phyloP scores from a whole-genome alignment of 2,329 filamentous ascomycete species.

The Colletotrichum acutatum region DNA sequence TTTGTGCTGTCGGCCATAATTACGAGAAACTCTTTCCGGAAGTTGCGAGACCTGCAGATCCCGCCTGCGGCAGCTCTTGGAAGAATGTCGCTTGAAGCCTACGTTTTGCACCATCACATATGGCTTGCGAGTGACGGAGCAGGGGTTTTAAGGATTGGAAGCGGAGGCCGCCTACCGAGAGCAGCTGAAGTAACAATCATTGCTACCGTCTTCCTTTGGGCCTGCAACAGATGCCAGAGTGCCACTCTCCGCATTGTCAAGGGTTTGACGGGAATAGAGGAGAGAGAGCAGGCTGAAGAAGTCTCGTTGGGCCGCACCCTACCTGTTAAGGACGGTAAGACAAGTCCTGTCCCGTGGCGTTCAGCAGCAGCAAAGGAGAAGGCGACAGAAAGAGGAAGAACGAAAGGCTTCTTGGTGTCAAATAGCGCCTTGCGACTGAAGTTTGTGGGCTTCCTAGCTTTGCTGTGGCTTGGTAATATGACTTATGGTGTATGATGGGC shows the following conservation, averaged over 20 bases:
- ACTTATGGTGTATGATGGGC: slow-evolving; percentile 26
- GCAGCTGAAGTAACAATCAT: slow-evolving; percentile 39
- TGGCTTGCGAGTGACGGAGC: slow-evolving; percentile 67
- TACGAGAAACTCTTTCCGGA: slow-evolving; percentile 57
- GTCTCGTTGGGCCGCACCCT: slow-evolving; percentile 4
- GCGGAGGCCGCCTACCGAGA: slow-evolving; percentile 13
- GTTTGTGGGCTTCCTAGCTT: slow-evolving; percentile 19
- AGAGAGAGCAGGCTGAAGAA: slow-evolving; percentile 1
- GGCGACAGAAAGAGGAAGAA: neutral
- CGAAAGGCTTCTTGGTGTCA: neutral
- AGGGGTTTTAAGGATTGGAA: slow-evolving; percentile 52
- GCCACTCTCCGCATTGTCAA: slow-evolving; percentile 17
- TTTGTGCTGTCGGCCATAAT: slow-evolving; percentile 56
- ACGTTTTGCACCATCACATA: slow-evolving; percentile 67
- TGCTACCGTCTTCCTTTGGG: slow-evolving; percentile 39
- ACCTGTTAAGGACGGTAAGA: slow-evolving; percentile 25
- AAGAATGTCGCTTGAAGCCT: slow-evolving; percentile 63
- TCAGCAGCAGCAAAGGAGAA: slow-evolving; percentile 7
- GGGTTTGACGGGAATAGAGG: slow-evolving; percentile 12
- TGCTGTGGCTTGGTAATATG: slow-evolving; percentile 34
- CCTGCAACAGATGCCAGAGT: slow-evolving; percentile 20
- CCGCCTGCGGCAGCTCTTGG: slow-evolving; percentile 62
- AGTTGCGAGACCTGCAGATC: slow-evolving; percentile 56
- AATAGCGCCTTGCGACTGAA: neutral
- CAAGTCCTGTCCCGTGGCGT: slow-evolving; percentile 24